Percentiles rank a stretch among this genome's conserved stretches.
These are phyloP conservation scores for Marchantia paleacea DNA, from an alignment of 225 moss, liverwort and hornwort species.

Conservation along the genomic window DNA sequence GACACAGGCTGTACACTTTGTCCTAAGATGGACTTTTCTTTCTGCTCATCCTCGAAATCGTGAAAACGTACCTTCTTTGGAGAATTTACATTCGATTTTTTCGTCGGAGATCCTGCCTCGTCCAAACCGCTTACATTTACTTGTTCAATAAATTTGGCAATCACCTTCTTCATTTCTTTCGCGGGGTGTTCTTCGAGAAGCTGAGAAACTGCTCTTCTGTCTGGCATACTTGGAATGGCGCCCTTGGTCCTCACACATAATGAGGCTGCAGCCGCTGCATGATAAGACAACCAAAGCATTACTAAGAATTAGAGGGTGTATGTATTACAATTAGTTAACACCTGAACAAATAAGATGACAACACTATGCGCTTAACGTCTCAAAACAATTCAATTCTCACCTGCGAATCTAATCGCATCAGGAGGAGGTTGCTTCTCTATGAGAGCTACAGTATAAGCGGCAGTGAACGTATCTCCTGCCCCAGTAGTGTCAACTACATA, in stretches of 20 bases:
- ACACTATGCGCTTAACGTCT: not conserved
- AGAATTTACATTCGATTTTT: not conserved
- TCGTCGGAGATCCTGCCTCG: not conserved
- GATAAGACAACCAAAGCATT: not conserved
- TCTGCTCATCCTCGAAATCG: slow-evolving; percentile 16
- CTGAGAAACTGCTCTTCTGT: slow-evolving; percentile 56
- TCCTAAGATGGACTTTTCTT: not conserved
- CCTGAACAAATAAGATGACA: not conserved
- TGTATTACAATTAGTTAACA: not conserved
- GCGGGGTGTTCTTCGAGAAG: slow-evolving; percentile 54
- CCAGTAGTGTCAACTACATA: slow-evolving; percentile 71
- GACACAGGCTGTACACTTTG: slow-evolving; percentile 4
- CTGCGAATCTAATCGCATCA: slow-evolving; percentile 80
- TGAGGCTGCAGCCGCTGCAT: slow-evolving; percentile 67
- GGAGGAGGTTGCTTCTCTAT: slow-evolving; percentile 57
- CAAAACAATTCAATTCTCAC: slow-evolving; percentile 25
- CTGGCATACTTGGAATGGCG: slow-evolving; percentile 75
- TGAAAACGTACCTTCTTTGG: slow-evolving; percentile 25
- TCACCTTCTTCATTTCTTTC: slow-evolving; percentile 22
- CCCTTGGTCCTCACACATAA: slow-evolving; percentile 64
- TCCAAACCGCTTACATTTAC: slow-evolving; percentile 24
- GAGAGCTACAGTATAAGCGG: slow-evolving; percentile 68
- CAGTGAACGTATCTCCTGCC: slow-evolving; percentile 75
- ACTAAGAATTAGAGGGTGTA: not conserved
- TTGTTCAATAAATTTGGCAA: slow-evolving; percentile 31